Evolutionary conservation across 1,284 basidiomycete species (phyloP), one percentile per base, ranked within the genome.

Genomic region (Puccinia polysora): DNA sequence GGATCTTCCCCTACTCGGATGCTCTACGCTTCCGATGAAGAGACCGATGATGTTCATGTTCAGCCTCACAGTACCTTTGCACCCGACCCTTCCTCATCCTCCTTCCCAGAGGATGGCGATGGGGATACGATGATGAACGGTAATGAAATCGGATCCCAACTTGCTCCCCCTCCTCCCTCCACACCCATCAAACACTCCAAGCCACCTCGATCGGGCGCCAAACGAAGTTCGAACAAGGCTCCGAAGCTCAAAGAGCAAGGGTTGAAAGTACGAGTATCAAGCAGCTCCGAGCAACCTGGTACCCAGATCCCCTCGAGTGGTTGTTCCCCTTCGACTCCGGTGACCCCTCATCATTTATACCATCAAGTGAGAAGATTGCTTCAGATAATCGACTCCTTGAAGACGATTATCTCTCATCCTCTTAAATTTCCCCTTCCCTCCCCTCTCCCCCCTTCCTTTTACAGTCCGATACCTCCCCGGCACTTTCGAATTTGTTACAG

Each of bases 101-200:
- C 53, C 23, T 56, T 58, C 28, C 23, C 45, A 5, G 52, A 69
- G 43, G 68, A 70, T 40, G 47, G 47, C n/a, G 68, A 70, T 52
- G 68, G 68, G 18, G 68, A 70, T 62, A 62, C 58, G 15, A 62
- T 28, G 23, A 70, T 70, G 68, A 40, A 70, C 49, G 49, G 2
- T 23, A 6, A n/a, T 30, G 45, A 49, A 20, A 25, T 6, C 8
- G 45, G 45, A 18, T 65, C 50, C 18, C 47, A 70, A 50, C 47
- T 30, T 15, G 7, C 28, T 14, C 14, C 56, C 32, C 2, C 23
- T 1, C 36, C 14, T 32, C 47, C 68, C 1, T 52, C 45, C 25
- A 70, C 55, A 15, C 58, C 68, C 23, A 62, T 62, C 32, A 60
- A 58, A 43, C 40, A 56, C 0, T 43, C 55, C 30, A 70, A 62